Base-by-base conservation (phyloP, 768 basidiomycete genomes). In the Macrolepiota albuminosa region DNA sequence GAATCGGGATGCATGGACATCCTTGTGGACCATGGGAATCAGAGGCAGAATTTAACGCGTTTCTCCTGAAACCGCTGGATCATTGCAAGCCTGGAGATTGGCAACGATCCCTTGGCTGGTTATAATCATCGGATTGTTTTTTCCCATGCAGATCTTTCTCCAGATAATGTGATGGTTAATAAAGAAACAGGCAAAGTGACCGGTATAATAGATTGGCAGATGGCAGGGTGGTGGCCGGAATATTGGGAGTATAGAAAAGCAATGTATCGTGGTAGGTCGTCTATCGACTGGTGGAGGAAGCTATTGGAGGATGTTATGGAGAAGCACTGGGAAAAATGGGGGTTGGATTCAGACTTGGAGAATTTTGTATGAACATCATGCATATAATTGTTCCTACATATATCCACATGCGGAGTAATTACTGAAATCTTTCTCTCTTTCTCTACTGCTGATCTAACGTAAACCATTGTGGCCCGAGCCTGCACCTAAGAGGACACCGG, bases 131-230 rank as follows among this genome's bases (percentile, higher is more conserved):
- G 10, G 29, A 54, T 54, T 14, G 53, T 54, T 39, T 58, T 61
- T 24, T 48, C 60, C 18, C 52, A 61, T 40, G 24, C 43, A 43
- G 56, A 58, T 37, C 39, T 53, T 26, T 33, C 50, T 39, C 33
- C 36, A 8, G 33, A 13, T 4, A 58, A 58, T 56, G 31, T 61
- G 36, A 40, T 57, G 14, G 45, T 61, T 29, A 34, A 51, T 14
- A 26, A 9, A 40, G 57, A 52, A 2, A 48, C 46, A 24, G 60
- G 62, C n/a, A 54, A 64, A 36, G 59, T 67, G 24, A 46, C 64
- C 24, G 66, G 54, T 31, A 64, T 67, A 55, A 45, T 67, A 42
- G 65, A 67, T 45, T 67, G 65, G 66, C 58, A 64, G n/a, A 59
- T 59, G 33, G 62, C 58, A 43, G 63, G 63, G 34, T 64, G 65